Conservation (phyloP, 306 rosid species). For the Gillenia trifoliata region DNA sequence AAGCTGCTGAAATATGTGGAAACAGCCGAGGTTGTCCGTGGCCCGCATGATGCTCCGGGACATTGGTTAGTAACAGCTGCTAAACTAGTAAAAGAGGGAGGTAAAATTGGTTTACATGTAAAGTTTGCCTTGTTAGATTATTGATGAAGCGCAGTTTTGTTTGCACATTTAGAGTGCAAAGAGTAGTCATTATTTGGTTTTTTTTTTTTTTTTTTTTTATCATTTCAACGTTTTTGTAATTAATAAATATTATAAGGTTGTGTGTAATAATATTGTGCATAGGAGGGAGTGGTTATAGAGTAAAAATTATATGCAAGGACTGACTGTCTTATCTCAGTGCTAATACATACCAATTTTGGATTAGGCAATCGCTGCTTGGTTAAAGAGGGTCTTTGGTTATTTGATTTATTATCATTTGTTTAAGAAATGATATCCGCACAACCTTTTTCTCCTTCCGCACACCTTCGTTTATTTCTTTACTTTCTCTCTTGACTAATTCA, state of each 20-base stretch:
- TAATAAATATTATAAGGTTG: constrained; percentile 21
- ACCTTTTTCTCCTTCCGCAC: too few species aligned
- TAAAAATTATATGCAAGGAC: neutral
- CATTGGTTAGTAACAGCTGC: constrained; percentile 95
- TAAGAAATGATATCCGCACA: too few species aligned
- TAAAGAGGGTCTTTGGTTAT: too few species aligned
- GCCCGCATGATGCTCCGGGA: constrained; percentile 88
- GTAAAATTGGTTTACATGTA: constrained; percentile 73
- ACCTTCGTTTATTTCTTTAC: too few species aligned
- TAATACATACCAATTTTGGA: too few species aligned
- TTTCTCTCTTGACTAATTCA: too few species aligned
- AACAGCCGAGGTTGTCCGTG: constrained; percentile 75
- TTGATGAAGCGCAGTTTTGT: constrained; percentile 31
- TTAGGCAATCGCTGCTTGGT: too few species aligned
- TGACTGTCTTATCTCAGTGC: neutral
- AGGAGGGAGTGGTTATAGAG: neutral
- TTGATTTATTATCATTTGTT: too few species aligned
- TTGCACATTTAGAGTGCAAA: constrained; percentile 21
- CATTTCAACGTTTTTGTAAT: constrained; percentile 13
- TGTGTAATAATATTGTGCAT: neutral
- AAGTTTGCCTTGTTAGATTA: constrained; percentile 90
- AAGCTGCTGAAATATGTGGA: constrained; percentile 77
- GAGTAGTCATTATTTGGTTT: constrained; percentile 7
- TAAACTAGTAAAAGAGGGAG: constrained; percentile 69
- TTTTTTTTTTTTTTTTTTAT: constrained; percentile 20